phyloP scores from a whole-genome alignment of 345 rosid species.

The Populus pruinosa region DNA sequence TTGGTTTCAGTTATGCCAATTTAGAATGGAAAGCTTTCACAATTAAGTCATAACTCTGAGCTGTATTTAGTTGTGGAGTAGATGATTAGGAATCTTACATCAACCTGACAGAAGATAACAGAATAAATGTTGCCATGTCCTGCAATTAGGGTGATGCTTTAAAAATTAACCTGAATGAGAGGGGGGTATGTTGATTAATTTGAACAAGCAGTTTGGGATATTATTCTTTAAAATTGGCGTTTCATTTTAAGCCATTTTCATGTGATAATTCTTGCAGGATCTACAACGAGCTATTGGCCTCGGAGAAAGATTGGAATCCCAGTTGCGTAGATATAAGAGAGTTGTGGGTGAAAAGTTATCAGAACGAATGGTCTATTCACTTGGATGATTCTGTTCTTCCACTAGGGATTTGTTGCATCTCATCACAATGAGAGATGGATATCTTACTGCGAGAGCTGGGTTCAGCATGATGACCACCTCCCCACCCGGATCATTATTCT shows the following conservation, averaged over 20 bases:
- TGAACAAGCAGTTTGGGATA: no score
- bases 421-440: not conserved
- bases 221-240: not conserved
- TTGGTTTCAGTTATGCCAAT: not conserved
- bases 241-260: not conserved
- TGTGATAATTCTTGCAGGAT: slow-evolving; percentile 8
- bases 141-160: no score
- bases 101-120: not conserved
- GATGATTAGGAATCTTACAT: not conserved
- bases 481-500: not conserved
- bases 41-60: not conserved
- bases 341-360: slow-evolving; percentile 69
- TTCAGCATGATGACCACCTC: not conserved
- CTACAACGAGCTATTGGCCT: slow-evolving; percentile 30
- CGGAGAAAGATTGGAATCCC: slow-evolving; percentile 43
- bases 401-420: not conserved
- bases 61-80: not conserved
- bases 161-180: no score
- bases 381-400: slow-evolving; percentile 33
- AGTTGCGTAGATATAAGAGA: slow-evolving; percentile 49
- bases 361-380: slow-evolving; percentile 59
- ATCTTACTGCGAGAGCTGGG: not conserved
- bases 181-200: not conserved
- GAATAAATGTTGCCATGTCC: not conserved
- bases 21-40: not conserved